phyloP scores from a whole-genome alignment of 768 basidiomycete genomes.

The Auricularia sp. region DNA sequence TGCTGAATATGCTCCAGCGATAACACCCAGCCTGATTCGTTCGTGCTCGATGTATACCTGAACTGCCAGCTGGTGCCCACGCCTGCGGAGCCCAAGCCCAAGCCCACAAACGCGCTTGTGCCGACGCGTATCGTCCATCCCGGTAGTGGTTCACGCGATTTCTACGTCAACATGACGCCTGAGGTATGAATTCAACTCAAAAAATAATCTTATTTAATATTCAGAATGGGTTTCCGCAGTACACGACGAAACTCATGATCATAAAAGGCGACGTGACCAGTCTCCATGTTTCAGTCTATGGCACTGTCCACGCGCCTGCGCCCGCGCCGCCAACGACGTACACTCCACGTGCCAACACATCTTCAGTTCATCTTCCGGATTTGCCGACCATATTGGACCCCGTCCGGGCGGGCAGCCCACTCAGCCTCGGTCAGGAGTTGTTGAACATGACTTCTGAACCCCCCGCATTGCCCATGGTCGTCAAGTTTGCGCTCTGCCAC shows the following conservation, averaged over 20 bases:
- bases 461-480: conserved; percentile 52
- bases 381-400: conserved; percentile 50
- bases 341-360: conserved; percentile 27
- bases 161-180: conserved; percentile 54
- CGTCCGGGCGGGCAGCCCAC: conserved; percentile 49
- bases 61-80: conserved; percentile 49
- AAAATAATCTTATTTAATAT: not conserved
- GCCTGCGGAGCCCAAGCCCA: conserved; percentile 46
- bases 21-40: conserved; percentile 51
- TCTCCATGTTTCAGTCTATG: conserved; percentile 55
- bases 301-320: conserved; percentile 42
- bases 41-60: conserved; percentile 66
- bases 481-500: conserved; percentile 63
- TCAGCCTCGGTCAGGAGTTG: conserved; percentile 48
- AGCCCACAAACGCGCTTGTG: conserved; percentile 59
- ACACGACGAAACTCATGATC: conserved; percentile 69
- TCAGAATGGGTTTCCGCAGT: conserved; percentile 28
- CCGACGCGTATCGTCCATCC: conserved; percentile 63
- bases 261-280: conserved; percentile 63
- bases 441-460: conserved; percentile 50
- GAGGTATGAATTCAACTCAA: conserved; percentile 36
- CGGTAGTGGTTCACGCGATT: conserved; percentile 51
- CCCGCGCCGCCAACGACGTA: conserved; percentile 27
- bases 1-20: not conserved
- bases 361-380: conserved; percentile 22